Evolutionary conservation across 345 rosid species (phyloP).

Genomic region (Limnanthes douglasii): DNA sequence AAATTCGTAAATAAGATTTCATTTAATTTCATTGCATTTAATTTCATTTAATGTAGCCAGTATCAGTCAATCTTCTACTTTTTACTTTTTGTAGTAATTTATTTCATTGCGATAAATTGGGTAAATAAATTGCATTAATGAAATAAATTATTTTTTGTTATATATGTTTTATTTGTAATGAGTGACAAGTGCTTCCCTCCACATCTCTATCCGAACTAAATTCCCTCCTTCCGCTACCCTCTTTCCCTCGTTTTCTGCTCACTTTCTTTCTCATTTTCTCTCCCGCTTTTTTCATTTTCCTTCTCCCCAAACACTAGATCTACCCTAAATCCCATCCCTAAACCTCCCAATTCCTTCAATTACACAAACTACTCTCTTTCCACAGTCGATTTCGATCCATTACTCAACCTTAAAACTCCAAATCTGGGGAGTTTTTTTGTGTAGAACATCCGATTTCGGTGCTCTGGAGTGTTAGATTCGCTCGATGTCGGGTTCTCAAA

Average conservation of each 20-base stretch:
- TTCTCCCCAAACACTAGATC: slow-evolving; percentile 27
- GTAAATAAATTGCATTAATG: no score
- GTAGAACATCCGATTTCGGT: slow-evolving; percentile 8
- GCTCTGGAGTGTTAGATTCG: slow-evolving; percentile 9
- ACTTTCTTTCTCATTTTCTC: slow-evolving; percentile 26
- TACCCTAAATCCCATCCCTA: slow-evolving; percentile 8
- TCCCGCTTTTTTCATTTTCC: slow-evolving; percentile 32
- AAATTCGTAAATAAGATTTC: no score
- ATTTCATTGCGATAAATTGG: no score
- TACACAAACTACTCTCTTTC: not conserved
- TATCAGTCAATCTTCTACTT: no score
- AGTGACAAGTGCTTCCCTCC: slow-evolving; percentile 94
- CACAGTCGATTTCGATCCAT: slow-evolving; percentile 9
- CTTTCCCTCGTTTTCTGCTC: slow-evolving; percentile 53
- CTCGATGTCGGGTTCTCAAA: slow-evolving; percentile 37
- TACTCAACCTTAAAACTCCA: not conserved
- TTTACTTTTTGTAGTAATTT: no score
- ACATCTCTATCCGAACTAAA: slow-evolving; percentile 92
- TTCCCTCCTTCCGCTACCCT: slow-evolving; percentile 33
- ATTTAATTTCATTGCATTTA: no score
- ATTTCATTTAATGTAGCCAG: no score
- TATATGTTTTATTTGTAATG: no score
- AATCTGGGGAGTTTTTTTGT: slow-evolving; percentile 7
- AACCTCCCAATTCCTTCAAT: slow-evolving; percentile 3
- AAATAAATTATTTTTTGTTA: no score